Conservation (phyloP, 1,284 basidiomycete species). For the Singerocomus inundabilis region DNA sequence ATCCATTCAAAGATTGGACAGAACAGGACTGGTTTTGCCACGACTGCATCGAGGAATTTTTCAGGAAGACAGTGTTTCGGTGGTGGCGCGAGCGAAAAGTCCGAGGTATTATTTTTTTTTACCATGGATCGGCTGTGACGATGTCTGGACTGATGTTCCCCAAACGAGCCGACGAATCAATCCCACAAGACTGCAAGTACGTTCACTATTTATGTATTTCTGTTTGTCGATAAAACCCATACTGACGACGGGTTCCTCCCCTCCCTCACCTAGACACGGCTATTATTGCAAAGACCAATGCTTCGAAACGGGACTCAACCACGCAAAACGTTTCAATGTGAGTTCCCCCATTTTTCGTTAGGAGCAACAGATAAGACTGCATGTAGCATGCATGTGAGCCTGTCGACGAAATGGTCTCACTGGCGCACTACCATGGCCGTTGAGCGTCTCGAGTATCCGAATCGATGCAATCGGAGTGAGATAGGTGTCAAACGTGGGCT, state of each 20-base stretch:
- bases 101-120: slow-evolving; percentile 5
- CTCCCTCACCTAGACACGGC: no score
- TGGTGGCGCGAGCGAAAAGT: slow-evolving; percentile 14
- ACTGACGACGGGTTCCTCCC: background rate
- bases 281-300: slow-evolving; percentile 14
- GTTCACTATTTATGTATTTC: slow-evolving; percentile 2
- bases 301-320: slow-evolving; percentile 8
- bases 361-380: background rate
- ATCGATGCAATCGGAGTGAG: no score
- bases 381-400: slow-evolving; percentile 11
- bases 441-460: background rate
- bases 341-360: background rate
- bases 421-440: background rate
- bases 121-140: background rate
- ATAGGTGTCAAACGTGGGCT: background rate
- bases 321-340: slow-evolving; percentile 15
- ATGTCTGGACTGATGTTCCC: background rate
- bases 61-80: slow-evolving; percentile 7
- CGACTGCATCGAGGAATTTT: slow-evolving; percentile 8
- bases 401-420: background rate
- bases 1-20: slow-evolving; percentile 8
- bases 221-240: background rate
- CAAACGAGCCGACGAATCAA: background rate
- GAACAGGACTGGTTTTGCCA: slow-evolving; percentile 11
- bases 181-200: slow-evolving; percentile 9